phyloP scores from a whole-genome alignment of 208 protist genomes.

The Trypanosoma congolense region DNA sequence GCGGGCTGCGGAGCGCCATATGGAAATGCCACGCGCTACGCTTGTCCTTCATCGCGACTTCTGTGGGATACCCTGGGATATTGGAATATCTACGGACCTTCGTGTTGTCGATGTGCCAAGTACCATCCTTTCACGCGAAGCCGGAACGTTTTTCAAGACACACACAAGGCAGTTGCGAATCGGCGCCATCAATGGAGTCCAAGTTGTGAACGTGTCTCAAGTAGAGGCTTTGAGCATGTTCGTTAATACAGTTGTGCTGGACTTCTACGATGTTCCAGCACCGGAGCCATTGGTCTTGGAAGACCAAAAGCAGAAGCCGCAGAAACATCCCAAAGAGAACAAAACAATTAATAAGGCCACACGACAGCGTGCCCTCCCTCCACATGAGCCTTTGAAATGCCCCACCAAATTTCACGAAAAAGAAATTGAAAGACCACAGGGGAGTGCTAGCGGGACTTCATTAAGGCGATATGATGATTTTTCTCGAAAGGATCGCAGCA shows the following conservation, averaged over 20 bases:
- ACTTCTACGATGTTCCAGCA: constrained; percentile 7
- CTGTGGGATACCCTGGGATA: constrained; percentile 16
- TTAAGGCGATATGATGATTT: too few relatives aligned
- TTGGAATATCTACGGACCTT: constrained; percentile 10
- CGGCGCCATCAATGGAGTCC: constrained; percentile 18
- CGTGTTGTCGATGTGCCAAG: constrained; percentile 8
- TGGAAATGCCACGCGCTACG: constrained; percentile 3
- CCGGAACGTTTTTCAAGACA: constrained; percentile 5
- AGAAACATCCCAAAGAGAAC: too few relatives aligned
- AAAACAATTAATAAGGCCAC: too few relatives aligned
- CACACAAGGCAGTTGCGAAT: constrained; percentile 12
- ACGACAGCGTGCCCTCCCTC: too few relatives aligned
- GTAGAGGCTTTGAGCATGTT: constrained; percentile 12
- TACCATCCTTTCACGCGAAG: constrained; percentile 7
- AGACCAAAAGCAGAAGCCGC: too few relatives aligned
- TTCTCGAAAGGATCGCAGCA: too few relatives aligned
- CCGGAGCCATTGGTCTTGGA: background rate
- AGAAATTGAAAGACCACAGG: too few relatives aligned
- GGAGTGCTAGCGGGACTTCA: too few relatives aligned
- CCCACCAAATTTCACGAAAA: too few relatives aligned
- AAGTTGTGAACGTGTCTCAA: constrained; percentile 10
- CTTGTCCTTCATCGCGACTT: constrained; percentile 13
- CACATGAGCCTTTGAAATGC: too few relatives aligned
- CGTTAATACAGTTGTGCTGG: constrained; percentile 18
- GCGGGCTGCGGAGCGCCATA: background rate